A percentile compares a stretch with the other conserved stretches of the same genome.
Conservation (phyloP, 352 stramenopile species). For the Pythium catenulatum region DNA sequence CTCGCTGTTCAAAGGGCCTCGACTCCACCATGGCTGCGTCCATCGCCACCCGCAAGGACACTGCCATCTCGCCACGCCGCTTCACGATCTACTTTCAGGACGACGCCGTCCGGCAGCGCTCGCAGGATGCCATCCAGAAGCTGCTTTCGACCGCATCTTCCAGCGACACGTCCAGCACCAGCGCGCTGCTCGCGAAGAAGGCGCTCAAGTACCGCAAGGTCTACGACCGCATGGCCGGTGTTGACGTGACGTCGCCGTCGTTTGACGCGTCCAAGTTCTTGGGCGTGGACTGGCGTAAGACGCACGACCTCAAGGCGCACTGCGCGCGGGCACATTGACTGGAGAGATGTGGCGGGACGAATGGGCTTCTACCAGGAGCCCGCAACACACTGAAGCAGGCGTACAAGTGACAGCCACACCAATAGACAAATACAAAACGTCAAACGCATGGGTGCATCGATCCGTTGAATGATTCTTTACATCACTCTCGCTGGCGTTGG, state of each 20-base stretch:
- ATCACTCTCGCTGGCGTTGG: too few relatives aligned
- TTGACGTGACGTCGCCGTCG: slow-evolving; percentile 60
- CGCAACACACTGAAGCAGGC: too few relatives aligned
- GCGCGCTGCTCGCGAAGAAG: background rate
- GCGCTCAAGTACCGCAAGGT: slow-evolving; percentile 46
- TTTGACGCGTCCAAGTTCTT: slow-evolving; percentile 77
- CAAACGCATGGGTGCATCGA: too few relatives aligned
- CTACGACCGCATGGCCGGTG: background rate
- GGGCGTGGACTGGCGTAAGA: slow-evolving; percentile 66
- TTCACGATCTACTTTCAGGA: slow-evolving; percentile 10
- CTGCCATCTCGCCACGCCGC: background rate
- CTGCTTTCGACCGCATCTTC: background rate
- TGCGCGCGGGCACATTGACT: background rate
- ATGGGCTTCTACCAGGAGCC: too few relatives aligned
- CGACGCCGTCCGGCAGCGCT: background rate
- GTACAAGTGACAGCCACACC: too few relatives aligned
- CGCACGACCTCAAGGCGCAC: background rate
- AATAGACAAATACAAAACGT: too few relatives aligned
- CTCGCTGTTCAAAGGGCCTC: too few relatives aligned
- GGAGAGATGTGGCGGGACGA: background rate
- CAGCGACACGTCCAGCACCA: background rate
- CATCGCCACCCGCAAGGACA: background rate
- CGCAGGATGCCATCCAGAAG: background rate
- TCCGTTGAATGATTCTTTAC: too few relatives aligned
- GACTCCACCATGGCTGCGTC: too few relatives aligned